Conservation (phyloP, 2,329 filamentous ascomycete species). For the Cadophora malorum region DNA sequence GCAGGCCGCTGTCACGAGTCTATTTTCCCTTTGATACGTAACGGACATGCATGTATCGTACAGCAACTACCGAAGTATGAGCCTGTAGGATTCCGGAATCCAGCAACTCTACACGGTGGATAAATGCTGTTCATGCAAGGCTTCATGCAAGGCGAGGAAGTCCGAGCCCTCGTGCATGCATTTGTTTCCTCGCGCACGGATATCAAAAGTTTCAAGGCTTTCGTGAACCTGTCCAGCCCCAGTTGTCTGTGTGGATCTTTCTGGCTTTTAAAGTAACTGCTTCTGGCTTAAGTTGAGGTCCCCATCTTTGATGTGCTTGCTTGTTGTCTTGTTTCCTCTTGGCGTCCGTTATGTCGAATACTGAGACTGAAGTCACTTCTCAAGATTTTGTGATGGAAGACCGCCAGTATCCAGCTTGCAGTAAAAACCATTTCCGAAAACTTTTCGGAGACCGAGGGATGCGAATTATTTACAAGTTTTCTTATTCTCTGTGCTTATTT, state of each 20-base stretch:
- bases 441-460: neutral
- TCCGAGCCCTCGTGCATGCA: constrained; percentile 21
- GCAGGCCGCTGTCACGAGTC: constrained; percentile 20
- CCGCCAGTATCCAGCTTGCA: neutral
- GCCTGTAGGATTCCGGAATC: neutral
- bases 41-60: constrained; percentile 18
- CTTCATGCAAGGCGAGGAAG: constrained; percentile 21
- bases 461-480: too few species aligned
- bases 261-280: neutral
- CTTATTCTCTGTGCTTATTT: neutral
- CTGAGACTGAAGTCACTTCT: neutral
- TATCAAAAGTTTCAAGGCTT: constrained; percentile 17
- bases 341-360: neutral
- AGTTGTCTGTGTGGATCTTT: constrained; percentile 7
- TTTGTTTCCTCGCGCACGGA: constrained; percentile 19
- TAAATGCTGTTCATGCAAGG: constrained; percentile 15
- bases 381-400: neutral
- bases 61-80: constrained; percentile 14
- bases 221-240: neutral
- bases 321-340: constrained; percentile 8
- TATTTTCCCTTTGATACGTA: constrained; percentile 3
- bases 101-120: constrained; percentile 23
- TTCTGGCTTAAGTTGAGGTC: neutral
- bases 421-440: neutral
- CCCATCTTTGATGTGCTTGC: neutral